A percentile compares a stretch with the other conserved stretches of the same genome.
phyloP scores from a whole-genome alignment of 805 yeast species.

The Pichia eremophila region DNA sequence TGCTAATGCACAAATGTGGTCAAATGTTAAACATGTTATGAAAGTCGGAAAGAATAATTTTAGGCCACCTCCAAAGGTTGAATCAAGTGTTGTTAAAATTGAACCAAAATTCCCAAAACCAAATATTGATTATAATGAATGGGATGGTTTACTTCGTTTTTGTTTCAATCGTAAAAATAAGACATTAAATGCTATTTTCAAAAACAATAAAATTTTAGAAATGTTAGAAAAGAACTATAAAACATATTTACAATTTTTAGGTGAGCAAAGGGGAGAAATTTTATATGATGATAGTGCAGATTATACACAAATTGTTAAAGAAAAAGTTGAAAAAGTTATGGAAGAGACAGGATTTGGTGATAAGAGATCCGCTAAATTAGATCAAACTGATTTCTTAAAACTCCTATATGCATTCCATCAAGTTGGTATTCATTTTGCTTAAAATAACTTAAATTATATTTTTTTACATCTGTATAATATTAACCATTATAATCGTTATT shows the following conservation, averaged over 20 bases:
- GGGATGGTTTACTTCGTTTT: constrained; percentile 93
- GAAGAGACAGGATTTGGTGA: constrained; percentile 73
- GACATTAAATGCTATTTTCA: constrained; percentile 88
- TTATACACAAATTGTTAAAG: constrained; percentile 44
- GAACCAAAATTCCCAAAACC: constrained; percentile 92
- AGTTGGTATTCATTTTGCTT: constrained; percentile 94
- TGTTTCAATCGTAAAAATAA: constrained; percentile 90
- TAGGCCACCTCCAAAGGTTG: constrained; percentile 98
- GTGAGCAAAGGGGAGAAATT: constrained; percentile 40
- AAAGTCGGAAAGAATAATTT: constrained; percentile 95
- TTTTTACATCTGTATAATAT: no score
- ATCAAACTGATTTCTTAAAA: constrained; percentile 86
- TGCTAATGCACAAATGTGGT: constrained; percentile 99
- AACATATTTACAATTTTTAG: constrained; percentile 48
- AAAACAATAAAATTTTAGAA: constrained; percentile 66
- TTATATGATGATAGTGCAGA: constrained; percentile 35
- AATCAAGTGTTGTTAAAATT: constrained; percentile 88
- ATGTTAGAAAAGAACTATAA: constrained; percentile 84
- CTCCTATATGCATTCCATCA: constrained; percentile 89
- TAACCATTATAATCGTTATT: no score
- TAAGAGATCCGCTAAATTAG: constrained; percentile 87
- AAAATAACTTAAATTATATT: constrained; percentile 8
- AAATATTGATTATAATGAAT: constrained; percentile 84
- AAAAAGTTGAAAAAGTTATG: constrained; percentile 64
- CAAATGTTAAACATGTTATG: constrained; percentile 97